Conservation (phyloP, 352 stramenopile genomes). For the Pythium dissotocum region DNA sequence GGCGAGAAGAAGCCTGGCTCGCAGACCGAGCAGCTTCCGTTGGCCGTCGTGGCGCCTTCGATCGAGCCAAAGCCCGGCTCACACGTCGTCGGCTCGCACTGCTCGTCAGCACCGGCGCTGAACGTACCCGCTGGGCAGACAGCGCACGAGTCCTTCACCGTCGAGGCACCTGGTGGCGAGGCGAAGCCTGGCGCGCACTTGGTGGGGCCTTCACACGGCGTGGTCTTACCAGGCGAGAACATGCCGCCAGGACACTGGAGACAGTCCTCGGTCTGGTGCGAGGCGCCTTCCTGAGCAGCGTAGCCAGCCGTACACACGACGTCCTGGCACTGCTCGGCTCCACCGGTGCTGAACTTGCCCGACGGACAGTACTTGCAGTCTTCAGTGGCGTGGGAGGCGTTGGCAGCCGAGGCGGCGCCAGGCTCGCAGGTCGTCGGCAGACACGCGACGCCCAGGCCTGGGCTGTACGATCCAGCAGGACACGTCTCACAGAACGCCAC, state of each 20-base stretch:
- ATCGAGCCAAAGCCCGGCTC: slow-evolving; percentile 35
- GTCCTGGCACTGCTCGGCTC: slow-evolving; percentile 32
- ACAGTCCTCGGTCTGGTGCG: slow-evolving; percentile 36
- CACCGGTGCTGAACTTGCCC: slow-evolving; percentile 37
- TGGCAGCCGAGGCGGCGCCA: slow-evolving; percentile 28
- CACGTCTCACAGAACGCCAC: slow-evolving; percentile 38
- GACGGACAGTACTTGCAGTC: slow-evolving; percentile 35
- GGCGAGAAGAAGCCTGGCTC: slow-evolving; percentile 38
- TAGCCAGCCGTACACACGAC: slow-evolving; percentile 34
- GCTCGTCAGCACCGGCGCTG: slow-evolving; percentile 28
- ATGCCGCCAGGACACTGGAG: slow-evolving; percentile 32
- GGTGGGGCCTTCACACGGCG: slow-evolving; percentile 36
- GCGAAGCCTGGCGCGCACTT: slow-evolving; percentile 35
- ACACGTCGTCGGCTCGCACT: slow-evolving; percentile 37
- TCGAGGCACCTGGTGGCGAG: slow-evolving; percentile 34
- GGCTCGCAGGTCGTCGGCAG: slow-evolving; percentile 29
- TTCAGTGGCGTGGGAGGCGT: slow-evolving; percentile 30
- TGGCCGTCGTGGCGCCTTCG: slow-evolving; percentile 30
- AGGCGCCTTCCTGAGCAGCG: slow-evolving; percentile 34
- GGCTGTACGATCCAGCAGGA: slow-evolving; percentile 35
- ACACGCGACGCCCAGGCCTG: slow-evolving; percentile 32
- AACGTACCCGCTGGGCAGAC: slow-evolving; percentile 36
- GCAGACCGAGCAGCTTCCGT: slow-evolving; percentile 34
- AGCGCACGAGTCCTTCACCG: slow-evolving; percentile 34
- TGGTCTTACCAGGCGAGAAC: slow-evolving; percentile 35